Evolutionary conservation across 768 basidiomycete genomes (phyloP).

Genomic region (Rubroboletus pulcherrimus): DNA sequence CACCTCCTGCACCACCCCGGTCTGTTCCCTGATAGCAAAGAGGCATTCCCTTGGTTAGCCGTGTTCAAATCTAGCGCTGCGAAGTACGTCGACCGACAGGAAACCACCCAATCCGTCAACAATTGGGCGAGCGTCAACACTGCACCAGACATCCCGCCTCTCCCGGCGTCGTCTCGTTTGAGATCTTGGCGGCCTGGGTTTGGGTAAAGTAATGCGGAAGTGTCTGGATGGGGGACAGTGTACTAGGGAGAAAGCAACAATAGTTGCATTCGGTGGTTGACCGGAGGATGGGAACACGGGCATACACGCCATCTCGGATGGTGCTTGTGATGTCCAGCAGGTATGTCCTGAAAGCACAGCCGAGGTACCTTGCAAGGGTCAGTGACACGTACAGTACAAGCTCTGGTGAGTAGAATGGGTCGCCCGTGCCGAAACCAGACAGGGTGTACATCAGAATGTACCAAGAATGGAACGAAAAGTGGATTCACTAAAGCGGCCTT

Average conservation of each 20-base stretch:
- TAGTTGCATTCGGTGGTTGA: conserved; percentile 13
- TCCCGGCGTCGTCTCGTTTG: conserved; percentile 2
- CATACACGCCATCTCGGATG: conserved; percentile 13
- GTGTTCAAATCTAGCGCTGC: conserved; percentile 9
- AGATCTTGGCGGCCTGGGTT: conserved; percentile 6
- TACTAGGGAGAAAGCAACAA: conserved; percentile 20
- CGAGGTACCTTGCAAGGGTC: conserved; percentile 10
- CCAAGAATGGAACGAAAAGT: background rate
- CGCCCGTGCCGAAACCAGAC: conserved; percentile 13
- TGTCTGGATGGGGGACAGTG: conserved; percentile 4
- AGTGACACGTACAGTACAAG: conserved; percentile 13
- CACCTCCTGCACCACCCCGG: conserved; percentile 2
- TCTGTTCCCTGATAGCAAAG: background rate
- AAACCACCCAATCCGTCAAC: conserved; percentile 11
- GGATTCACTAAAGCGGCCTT: conserved; percentile 18
- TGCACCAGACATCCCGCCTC: conserved; percentile 6
- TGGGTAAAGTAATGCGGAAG: conserved; percentile 6
- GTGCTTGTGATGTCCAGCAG: conserved; percentile 12
- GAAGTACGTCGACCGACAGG: conserved; percentile 9
- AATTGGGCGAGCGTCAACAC: conserved; percentile 2
- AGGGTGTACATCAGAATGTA: background rate
- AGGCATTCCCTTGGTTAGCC: conserved; percentile 11
- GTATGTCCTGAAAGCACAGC: background rate
- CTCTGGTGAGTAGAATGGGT: conserved; percentile 14
- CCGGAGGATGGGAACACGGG: conserved; percentile 17